Evolutionary conservation across 169 alveolate genomes (phyloP), one percentile per base, ranked within the genome.

Genomic region (Miamiensis avidus): DNA sequence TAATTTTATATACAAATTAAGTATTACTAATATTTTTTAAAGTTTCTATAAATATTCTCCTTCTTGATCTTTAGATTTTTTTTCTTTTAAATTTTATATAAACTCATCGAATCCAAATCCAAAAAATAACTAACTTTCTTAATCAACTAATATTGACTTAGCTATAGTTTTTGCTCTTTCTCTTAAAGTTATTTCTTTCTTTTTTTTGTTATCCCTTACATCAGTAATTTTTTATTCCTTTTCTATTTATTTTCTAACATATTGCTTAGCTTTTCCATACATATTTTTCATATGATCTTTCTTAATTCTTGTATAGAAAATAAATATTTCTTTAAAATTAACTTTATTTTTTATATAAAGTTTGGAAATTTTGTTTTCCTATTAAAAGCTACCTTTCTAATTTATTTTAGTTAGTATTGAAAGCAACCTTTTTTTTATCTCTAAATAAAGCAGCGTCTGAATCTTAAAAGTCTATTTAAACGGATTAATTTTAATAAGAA

Each of bases 51-150:
- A 74, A 64, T 34, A 33, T 79, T 34, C 31, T 72, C 84, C 31
- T 69, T 79, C 64, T 64, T 34, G 15, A 76, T 49, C 29, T 33
- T 65, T 34, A 79, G 34, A 1, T 49, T 64, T 29, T 64, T 79
- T 33, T 79, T 79, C 84, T 29, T 79, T 79, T 65, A 79, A 34
- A 64, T 34, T 30, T 20, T 79, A 69, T 49, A 79, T 79, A 79
- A 34, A 79, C 28, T 79, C 76, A 79, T 79, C 84, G 20, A 79
- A 79, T 1, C 84, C 84, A 64, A 79, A 34, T 29, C 84, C 84
- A 79, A 34, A 79, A 4, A 74, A 34, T n/a, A 79, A 65, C n/a
- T 79, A 34, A 49, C 75, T 79, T 79, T 79, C 84, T 72, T 79
- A 69, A 31, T 79, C 84, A 26, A 79, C 28, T n/a, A 79, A 79